Evolutionary conservation across 371 early-diverging fungal genomes (phyloP).

Genomic region (Nematocida sp.): DNA sequence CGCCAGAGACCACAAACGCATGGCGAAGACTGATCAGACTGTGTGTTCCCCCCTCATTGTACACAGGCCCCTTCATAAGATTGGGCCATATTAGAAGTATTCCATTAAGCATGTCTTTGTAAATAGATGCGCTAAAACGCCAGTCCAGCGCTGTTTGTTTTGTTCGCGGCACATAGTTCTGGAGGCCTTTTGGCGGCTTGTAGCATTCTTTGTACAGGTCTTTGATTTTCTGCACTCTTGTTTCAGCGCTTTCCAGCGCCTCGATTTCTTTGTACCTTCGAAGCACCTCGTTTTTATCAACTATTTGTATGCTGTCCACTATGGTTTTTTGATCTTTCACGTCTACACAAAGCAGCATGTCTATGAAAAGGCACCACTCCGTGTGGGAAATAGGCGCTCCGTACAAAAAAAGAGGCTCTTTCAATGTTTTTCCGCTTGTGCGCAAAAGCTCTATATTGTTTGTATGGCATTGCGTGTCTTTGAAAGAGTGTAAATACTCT

Average conservation of each 20-base stretch:
- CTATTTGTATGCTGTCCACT: neutral
- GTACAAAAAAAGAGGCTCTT: too few relatives aligned
- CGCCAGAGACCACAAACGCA: constrained; percentile 74
- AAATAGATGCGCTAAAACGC: neutral
- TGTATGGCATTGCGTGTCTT: too few relatives aligned
- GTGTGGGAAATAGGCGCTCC: neutral
- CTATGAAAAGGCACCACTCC: constrained; percentile 11
- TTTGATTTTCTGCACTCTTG: neutral
- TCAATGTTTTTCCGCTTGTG: too few relatives aligned
- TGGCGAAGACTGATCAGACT: constrained; percentile 2
- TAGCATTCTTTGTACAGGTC: constrained; percentile 1
- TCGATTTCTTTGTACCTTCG: neutral
- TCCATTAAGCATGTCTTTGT: neutral
- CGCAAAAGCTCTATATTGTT: too few relatives aligned
- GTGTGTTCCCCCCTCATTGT: neutral
- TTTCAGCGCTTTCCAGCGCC: neutral
- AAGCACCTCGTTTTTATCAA: neutral
- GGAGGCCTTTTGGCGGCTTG: neutral
- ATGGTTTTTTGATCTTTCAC: constrained; percentile 15
- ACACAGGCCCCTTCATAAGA: neutral
- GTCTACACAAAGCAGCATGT: neutral
- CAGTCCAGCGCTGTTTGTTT: neutral
- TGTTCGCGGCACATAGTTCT: neutral
- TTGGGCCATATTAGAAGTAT: neutral
- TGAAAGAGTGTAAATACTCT: too few relatives aligned